These are phyloP conservation scores for Phytopythium montanum DNA, from an alignment of 352 stramenopile species.

Conservation along the genomic window DNA sequence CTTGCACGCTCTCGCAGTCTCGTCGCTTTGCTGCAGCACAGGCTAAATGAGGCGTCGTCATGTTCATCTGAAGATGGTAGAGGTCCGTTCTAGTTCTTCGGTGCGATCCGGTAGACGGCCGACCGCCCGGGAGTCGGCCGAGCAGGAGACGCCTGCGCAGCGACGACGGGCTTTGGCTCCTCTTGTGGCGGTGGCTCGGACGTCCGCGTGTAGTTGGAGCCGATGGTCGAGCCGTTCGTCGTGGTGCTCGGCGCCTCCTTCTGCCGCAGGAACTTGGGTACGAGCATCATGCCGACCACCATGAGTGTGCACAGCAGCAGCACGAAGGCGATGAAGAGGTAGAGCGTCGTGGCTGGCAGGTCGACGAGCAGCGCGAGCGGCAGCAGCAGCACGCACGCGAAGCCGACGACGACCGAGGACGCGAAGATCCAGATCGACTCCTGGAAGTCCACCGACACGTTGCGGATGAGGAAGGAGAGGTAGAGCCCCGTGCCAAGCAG, in stretches of 20 bases:
- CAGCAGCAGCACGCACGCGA: slow-evolving; percentile 18
- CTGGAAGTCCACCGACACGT: slow-evolving; percentile 28
- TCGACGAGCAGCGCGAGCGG: slow-evolving; percentile 23
- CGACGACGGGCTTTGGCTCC: not conserved
- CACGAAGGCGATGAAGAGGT: slow-evolving; percentile 9
- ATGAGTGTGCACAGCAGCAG: slow-evolving; percentile 5
- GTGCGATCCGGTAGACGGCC: not conserved
- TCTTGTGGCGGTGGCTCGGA: not conserved
- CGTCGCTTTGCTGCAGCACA: not conserved
- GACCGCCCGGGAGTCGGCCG: not conserved
- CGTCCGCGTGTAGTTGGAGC: not conserved
- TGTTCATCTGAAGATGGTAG: not conserved
- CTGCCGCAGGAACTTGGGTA: slow-evolving; percentile 14
- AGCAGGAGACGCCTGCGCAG: too few relatives aligned
- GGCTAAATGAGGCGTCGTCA: not conserved
- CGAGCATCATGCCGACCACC: slow-evolving; percentile 13
- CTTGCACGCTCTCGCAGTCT: too few relatives aligned
- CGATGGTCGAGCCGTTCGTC: not conserved
- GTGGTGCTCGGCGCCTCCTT: slow-evolving; percentile 14
- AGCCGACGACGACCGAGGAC: slow-evolving; percentile 17
- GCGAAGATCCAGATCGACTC: slow-evolving; percentile 27
- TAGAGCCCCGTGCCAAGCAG: slow-evolving; percentile 20
- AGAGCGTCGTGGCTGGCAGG: slow-evolving; percentile 11
- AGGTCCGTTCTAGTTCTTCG: not conserved
- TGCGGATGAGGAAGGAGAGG: slow-evolving; percentile 23